phyloP scores from a whole-genome alignment of 352 stramenopile species.

The Pythium brachiatum region DNA sequence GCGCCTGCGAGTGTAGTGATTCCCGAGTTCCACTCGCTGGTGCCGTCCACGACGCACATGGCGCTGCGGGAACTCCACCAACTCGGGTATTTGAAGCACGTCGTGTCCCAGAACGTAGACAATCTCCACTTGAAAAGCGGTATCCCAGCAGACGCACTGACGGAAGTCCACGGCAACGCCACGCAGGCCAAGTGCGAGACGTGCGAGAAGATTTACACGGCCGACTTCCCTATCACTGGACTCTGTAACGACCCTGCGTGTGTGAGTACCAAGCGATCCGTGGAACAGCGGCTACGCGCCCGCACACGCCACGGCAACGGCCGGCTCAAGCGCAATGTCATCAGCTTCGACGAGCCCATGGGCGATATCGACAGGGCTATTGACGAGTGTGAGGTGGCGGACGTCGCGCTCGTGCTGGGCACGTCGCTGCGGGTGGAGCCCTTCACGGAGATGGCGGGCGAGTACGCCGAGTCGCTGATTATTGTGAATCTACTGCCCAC shows the following conservation, averaged over 20 bases:
- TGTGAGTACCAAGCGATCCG: constrained; percentile 58
- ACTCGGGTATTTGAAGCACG: constrained; percentile 66
- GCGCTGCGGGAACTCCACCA: constrained; percentile 73
- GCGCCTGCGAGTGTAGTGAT: constrained; percentile 20
- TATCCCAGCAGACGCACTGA: constrained; percentile 46
- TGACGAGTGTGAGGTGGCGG: constrained; percentile 71
- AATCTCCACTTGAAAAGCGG: constrained; percentile 85
- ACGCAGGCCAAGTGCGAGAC: constrained; percentile 83
- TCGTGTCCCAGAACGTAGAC: constrained; percentile 85
- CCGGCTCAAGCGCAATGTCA: constrained; percentile 69
- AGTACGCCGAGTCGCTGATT: constrained; percentile 64
- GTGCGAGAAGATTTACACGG: constrained; percentile 81
- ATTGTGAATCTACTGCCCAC: constrained; percentile 80
- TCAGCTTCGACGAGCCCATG: constrained; percentile 78
- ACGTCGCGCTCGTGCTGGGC: constrained; percentile 75
- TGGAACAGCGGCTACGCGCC: constrained; percentile 58
- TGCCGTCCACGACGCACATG: constrained; percentile 82
- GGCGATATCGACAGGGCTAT: constrained; percentile 79
- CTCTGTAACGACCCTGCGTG: constrained; percentile 64
- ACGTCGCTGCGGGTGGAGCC: constrained; percentile 76
- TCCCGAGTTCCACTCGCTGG: constrained; percentile 62
- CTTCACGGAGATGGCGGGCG: constrained; percentile 79
- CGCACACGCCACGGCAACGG: constrained; percentile 78
- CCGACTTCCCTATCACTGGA: constrained; percentile 63
- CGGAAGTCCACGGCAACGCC: constrained; percentile 81